Conservation (phyloP, 2,329 filamentous ascomycete genomes). For the Claviceps purpurea region DNA sequence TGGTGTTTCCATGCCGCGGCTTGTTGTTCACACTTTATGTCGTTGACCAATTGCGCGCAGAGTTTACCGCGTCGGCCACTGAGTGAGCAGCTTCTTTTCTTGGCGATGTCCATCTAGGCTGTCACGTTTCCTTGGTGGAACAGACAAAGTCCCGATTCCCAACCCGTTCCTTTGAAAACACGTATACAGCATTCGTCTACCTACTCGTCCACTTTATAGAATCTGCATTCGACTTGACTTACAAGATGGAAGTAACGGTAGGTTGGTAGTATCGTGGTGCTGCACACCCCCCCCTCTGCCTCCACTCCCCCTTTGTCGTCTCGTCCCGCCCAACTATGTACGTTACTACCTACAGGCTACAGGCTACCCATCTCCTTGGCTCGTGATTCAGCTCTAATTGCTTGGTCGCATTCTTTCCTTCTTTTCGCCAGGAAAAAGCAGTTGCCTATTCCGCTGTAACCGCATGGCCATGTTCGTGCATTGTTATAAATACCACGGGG, state of each 20-base stretch:
- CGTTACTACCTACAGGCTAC: too few relatives aligned
- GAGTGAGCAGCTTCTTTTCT: neutral
- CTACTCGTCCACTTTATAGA: neutral
- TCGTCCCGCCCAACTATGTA: too few relatives aligned
- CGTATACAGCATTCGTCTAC: neutral
- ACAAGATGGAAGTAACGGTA: neutral
- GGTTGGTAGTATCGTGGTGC: neutral
- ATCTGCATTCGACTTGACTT: neutral
- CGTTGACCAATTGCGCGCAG: neutral
- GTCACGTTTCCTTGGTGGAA: neutral
- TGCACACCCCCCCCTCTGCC: neutral
- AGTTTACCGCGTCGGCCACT: neutral
- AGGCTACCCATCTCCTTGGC: neutral
- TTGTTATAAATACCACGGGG: slow-evolving; percentile 8
- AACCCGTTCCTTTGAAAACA: neutral
- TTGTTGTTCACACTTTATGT: neutral
- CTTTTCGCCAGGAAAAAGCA: neutral
- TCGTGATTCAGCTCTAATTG: neutral
- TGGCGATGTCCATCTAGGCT: neutral
- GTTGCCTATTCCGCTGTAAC: neutral
- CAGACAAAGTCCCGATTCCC: neutral
- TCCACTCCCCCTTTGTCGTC: neutral
- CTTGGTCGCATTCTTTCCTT: neutral
- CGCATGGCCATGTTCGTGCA: slow-evolving; percentile 4
- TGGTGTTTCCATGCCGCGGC: neutral